These are phyloP conservation scores for Fusarium anguioides DNA, from an alignment of 2,329 filamentous ascomycete species.

Conservation along the genomic window DNA sequence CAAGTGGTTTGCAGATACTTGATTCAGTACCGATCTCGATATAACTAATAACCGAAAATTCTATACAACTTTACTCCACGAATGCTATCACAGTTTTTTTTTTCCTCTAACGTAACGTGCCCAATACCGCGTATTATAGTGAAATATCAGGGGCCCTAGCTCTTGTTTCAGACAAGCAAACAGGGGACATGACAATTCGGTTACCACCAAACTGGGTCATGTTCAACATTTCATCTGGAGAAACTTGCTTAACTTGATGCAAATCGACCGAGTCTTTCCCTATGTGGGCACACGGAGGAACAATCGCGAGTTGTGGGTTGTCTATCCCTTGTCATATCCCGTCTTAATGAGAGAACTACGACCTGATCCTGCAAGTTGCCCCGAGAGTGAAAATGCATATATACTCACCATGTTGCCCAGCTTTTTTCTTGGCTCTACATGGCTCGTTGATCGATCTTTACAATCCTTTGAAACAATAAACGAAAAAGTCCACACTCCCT, in stretches of 20 bases:
- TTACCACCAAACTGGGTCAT: slow-evolving; percentile 14
- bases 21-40: too few relatives aligned
- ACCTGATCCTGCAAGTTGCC: neutral
- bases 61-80: too few relatives aligned
- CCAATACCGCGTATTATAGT: neutral
- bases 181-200: slow-evolving; percentile 18
- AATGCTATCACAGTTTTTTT: neutral
- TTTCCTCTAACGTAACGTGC: neutral
- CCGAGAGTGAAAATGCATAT: slow-evolving; percentile 21
- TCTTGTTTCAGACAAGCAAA: slow-evolving; percentile 31
- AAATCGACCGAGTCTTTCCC: slow-evolving; percentile 26
- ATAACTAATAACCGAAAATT: neutral
- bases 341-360: slow-evolving; percentile 18
- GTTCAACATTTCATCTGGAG: slow-evolving; percentile 20
- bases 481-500: slow-evolving; percentile 11
- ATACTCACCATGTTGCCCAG: slow-evolving; percentile 9
- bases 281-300: slow-evolving; percentile 29
- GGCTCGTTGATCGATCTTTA: slow-evolving; percentile 37
- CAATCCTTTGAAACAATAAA: slow-evolving; percentile 28
- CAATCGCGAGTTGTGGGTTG: slow-evolving; percentile 17
- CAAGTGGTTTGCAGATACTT: too few relatives aligned
- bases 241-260: slow-evolving; percentile 14
- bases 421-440: slow-evolving; percentile 11
- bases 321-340: slow-evolving; percentile 26
- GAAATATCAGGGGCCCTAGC: slow-evolving; percentile 33